Evolutionary conservation across 805 yeast genomes (phyloP), one percentile per base, ranked within the genome.

Genomic region (Candida multigemmis): DNA sequence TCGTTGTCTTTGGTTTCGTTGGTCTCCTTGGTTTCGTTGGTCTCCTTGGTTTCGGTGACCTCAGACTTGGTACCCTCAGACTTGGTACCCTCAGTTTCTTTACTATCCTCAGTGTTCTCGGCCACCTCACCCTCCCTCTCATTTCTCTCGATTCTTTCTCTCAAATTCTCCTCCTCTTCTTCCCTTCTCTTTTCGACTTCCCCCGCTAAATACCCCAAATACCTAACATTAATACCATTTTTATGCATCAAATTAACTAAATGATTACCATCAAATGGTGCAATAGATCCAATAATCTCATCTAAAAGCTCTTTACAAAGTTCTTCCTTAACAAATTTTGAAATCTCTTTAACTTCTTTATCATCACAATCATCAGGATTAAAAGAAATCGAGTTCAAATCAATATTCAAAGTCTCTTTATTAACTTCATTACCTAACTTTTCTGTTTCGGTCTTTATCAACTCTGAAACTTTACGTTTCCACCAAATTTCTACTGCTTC

Each of bases 401-500:
- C 74, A 34, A 76, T 57, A 7, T 60, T 62, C 28, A 77, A 60
- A 22, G 67, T 61, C 16, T 71, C 69, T 36, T 70, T 63, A 14
- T 58, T 65, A 10, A 7, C 10, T 26, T 54, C 56, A 31, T 49
- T 44, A 29, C 65, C 62, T 31, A 60, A 59, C 28, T 55, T 58
- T 31, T 71, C 74, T 22, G 74, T 59, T 41, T 72, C 73, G 1
- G 46, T 55, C 33, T 65, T 65, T 35, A 75, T 49, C 24, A 62
- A 60, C 12, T 58, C 61, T 10, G 80, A 70, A 3, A 80, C 68
- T 46, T 77, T 73, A 33, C 73, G 53, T 45, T 71, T 71, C 78
- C 91, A 84, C 96, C 95, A 89, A 41, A 77, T 83, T 40, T 77
- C 89, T 25, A 89, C 74, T 11, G 95, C 91, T 56, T 89, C 97